Percentiles rank a stretch among this genome's conserved stretches.
These are phyloP conservation scores for Thielaviopsis euricoi DNA, from an alignment of 2,329 filamentous ascomycete genomes.

Conservation along the genomic window DNA sequence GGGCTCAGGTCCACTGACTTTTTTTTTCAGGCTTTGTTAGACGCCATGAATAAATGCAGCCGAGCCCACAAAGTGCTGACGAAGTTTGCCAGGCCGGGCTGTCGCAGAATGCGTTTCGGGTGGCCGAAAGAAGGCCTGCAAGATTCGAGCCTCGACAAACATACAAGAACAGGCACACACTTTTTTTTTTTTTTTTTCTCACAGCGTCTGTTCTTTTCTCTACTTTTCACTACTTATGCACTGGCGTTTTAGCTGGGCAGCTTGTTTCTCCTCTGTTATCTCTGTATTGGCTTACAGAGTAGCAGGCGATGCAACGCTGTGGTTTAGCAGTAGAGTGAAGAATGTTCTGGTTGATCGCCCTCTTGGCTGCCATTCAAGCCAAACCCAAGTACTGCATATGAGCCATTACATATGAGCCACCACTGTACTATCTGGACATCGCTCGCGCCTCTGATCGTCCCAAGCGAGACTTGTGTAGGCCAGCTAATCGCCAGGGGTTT, in stretches of 20 bases:
- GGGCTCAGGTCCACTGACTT: too few species aligned
- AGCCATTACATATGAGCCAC: background rate
- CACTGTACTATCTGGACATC: background rate
- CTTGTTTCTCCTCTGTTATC: background rate
- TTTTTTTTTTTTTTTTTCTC: too few species aligned
- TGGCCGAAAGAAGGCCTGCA: background rate
- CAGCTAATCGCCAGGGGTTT: background rate
- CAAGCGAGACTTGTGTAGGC: background rate
- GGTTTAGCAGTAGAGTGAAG: background rate
- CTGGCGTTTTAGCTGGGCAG: background rate
- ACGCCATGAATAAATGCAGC: background rate
- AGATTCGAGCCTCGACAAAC: background rate
- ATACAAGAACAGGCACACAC: too few species aligned
- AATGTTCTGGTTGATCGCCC: background rate
- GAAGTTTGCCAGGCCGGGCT: background rate
- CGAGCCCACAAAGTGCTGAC: background rate
- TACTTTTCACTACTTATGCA: background rate
- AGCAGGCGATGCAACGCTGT: background rate
- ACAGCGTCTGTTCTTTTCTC: background rate
- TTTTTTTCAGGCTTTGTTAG: background rate
- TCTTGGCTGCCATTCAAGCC: background rate
- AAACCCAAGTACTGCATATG: too few species aligned
- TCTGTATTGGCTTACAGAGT: background rate
- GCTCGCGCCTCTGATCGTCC: background rate
- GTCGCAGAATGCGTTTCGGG: background rate